A percentile compares a stretch with the other conserved stretches of the same genome.
These are phyloP conservation scores for Botrytis pseudocinerea DNA, from an alignment of 2,329 filamentous ascomycete species.

Conservation along the genomic window DNA sequence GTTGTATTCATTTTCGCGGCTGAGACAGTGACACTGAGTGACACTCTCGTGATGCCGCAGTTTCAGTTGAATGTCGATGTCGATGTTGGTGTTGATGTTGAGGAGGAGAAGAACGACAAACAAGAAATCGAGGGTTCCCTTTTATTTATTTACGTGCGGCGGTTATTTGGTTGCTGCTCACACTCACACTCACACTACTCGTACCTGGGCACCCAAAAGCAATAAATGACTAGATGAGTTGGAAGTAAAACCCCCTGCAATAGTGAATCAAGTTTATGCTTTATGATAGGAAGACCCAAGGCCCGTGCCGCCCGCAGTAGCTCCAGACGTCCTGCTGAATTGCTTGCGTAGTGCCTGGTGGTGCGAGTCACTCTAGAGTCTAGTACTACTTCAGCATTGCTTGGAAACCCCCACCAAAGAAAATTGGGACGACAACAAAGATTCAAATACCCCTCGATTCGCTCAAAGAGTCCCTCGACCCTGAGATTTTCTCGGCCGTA, in stretches of 20 bases:
- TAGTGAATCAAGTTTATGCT: not conserved
- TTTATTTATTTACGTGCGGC: conserved; percentile 2
- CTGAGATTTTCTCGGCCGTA: not conserved
- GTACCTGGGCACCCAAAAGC: not conserved
- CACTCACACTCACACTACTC: no score
- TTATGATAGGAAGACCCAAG: not conserved
- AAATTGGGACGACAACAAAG: conserved; percentile 20
- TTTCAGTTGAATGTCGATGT: not conserved
- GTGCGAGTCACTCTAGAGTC: no score
- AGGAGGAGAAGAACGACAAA: not conserved
- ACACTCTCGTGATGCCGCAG: conserved; percentile 4
- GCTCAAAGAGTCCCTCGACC: not conserved
- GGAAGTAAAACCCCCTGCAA: not conserved
- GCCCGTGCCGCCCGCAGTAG: conserved; percentile 5
- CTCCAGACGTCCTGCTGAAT: not conserved
- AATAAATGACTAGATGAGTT: not conserved
- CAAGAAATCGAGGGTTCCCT: not conserved
- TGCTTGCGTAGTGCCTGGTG: not conserved
- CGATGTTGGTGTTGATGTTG: not conserved
- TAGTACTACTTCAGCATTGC: no score
- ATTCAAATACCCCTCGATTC: conserved; percentile 16
- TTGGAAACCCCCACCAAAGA: conserved; percentile 14
- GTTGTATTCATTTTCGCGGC: conserved; percentile 62
- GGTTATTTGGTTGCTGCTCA: not conserved
- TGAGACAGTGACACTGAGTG: not conserved